Evolutionary conservation across 1,284 basidiomycete genomes (phyloP).

Genomic region (Vanrija humicola): DNA sequence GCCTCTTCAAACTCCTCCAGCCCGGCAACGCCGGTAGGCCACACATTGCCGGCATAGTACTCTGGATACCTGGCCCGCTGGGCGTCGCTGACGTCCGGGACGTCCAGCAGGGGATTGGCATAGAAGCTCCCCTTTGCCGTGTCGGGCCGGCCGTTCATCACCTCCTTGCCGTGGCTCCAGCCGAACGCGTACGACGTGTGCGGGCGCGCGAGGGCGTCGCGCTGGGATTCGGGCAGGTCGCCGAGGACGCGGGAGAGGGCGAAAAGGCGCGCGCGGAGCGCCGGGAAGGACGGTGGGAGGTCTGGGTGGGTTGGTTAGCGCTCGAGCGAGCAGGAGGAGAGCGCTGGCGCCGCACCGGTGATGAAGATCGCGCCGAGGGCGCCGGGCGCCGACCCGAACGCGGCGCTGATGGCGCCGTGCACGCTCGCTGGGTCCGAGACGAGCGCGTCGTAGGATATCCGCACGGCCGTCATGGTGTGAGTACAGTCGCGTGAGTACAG

Average conservation of each 20-base stretch:
- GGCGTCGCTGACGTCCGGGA: slow-evolving; percentile 57
- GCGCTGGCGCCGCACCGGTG: slow-evolving; percentile 43
- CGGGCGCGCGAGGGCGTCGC: slow-evolving; percentile 62
- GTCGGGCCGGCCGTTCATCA: slow-evolving; percentile 82
- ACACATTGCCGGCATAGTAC: slow-evolving; percentile 48
- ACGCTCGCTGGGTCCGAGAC: slow-evolving; percentile 60
- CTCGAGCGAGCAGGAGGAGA: not conserved
- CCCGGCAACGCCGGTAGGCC: slow-evolving; percentile 62
- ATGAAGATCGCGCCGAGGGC: slow-evolving; percentile 76
- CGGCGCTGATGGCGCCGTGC: slow-evolving; percentile 57
- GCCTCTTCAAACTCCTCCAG: slow-evolving; percentile 74
- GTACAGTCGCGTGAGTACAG: not conserved
- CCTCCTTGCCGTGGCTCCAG: slow-evolving; percentile 92
- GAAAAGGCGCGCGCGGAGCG: slow-evolving; percentile 65
- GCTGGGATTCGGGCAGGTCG: slow-evolving; percentile 56
- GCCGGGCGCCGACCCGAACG: slow-evolving; percentile 71
- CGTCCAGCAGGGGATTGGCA: slow-evolving; percentile 74
- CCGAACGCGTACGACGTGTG: slow-evolving; percentile 59
- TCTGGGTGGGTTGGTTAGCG: slow-evolving; percentile 51
- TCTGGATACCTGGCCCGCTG: slow-evolving; percentile 63
- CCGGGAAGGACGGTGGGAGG: slow-evolving; percentile 63
- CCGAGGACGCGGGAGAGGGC: slow-evolving; percentile 70
- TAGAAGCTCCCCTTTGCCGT: slow-evolving; percentile 86
- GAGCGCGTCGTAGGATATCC: slow-evolving; percentile 65
- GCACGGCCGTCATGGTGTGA: slow-evolving; percentile 49